Conservation (phyloP, 2,329 filamentous ascomycete species). For the Rhytidhysteron rufulum region DNA sequence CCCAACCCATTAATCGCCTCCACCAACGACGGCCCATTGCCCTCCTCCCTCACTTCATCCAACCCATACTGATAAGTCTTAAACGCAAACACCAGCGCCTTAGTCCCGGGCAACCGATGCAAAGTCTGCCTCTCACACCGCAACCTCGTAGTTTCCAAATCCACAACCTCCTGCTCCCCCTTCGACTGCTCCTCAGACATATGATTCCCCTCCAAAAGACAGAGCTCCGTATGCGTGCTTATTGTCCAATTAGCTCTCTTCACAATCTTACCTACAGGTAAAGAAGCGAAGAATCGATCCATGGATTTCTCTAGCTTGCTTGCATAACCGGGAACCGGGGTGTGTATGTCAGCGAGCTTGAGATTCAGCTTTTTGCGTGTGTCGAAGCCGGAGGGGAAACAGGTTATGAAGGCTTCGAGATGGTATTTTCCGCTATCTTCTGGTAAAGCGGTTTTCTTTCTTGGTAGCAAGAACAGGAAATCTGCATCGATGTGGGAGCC, state of each 20-base stretch:
- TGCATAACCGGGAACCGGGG: conserved; percentile 55
- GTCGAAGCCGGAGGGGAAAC: conserved; percentile 58
- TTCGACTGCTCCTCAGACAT: conserved; percentile 36
- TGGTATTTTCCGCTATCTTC: conserved; percentile 44
- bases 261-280: conserved; percentile 54
- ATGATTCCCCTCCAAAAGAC: conserved; percentile 41
- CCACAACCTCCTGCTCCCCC: conserved; percentile 31
- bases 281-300: conserved; percentile 57
- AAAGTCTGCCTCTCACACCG: conserved; percentile 60
- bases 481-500: conserved; percentile 56
- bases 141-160: conserved; percentile 46
- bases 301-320: conserved; percentile 56
- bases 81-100: conserved; percentile 57
- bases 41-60: conserved; percentile 53
- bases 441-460: conserved; percentile 13
- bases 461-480: conserved; percentile 56
- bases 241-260: conserved; percentile 54
- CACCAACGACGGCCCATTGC: conserved; percentile 51
- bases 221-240: conserved; percentile 40
- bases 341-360: conserved; percentile 54
- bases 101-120: conserved; percentile 53
- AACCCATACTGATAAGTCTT: conserved; percentile 61
- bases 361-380: conserved; percentile 52
- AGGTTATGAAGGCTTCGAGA: conserved; percentile 54
- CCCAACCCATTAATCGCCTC: conserved; percentile 58